Evolutionary conservation across 2,329 filamentous ascomycete species (phyloP), one percentile per base, ranked within the genome.

Genomic region (Fusarium tjaetaba): DNA sequence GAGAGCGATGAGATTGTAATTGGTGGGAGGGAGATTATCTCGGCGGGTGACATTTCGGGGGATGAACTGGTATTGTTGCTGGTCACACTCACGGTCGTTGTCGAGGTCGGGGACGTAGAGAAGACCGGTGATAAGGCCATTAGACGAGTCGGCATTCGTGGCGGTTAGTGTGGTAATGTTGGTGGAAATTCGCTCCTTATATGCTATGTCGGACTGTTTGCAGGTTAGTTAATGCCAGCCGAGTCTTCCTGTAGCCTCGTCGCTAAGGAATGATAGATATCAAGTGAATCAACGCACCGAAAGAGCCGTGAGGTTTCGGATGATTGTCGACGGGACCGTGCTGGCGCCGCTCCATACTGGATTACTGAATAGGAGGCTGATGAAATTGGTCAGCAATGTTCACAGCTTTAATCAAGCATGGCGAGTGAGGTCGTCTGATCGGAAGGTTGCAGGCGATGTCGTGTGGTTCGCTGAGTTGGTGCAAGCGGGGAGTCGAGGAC

Each of bases 71-170:
- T 86, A 86, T 46, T 92, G 90, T 52, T 88, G 82, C 22, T 89
- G 84, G 79, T 86, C 86, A 83, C 95, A 98, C 1, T 86, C 82
- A 70, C 92, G 87, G 63, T 86, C 80, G 16, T 78, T 64, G 11
- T 83, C 80, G 45, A 97, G 86, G 68, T 91, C 89, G 9, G 96
- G 96, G 5, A 97, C 92, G 81, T 96, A 98, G 65, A 98, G 87
- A 22, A 98, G 88, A 70, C 96, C 96, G 72, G 90, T 88, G 41
- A 96, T 90, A 61, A 89, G 85, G 61, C 88, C 88, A 72, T 91
- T 89, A 43, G 86, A 81, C 14, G 85, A 85, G 38, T 88, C 86
- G 59, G 89, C 86, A 79, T 90, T 91, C 69, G 90, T 92, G 38
- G 88, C 90, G 7, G 93, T 93, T 20, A 98, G 86, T 1, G 94